A percentile compares a stretch with the other conserved stretches of the same genome.
phyloP scores from a whole-genome alignment of 2,329 filamentous ascomycete species.

The Trichoderma cornu-damae region DNA sequence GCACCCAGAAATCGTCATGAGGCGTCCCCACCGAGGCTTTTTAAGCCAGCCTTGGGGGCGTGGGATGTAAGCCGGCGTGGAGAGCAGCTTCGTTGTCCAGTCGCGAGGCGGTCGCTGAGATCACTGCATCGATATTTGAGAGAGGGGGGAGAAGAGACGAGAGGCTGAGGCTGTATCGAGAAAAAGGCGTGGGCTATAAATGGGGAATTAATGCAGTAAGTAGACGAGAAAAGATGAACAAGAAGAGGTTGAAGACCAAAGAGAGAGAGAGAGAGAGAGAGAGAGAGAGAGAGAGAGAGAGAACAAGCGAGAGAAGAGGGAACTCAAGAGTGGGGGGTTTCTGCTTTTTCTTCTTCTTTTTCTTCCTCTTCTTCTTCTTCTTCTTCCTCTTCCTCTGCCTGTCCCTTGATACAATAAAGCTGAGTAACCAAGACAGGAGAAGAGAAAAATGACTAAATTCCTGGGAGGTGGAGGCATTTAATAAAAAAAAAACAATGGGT shows the following conservation, averaged over 20 bases:
- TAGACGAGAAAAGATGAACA: not conserved
- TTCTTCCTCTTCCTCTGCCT: not conserved
- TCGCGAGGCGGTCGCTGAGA: not conserved
- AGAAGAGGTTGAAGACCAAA: not conserved
- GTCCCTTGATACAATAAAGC: not conserved
- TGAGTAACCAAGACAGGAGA: slow-evolving; percentile 7
- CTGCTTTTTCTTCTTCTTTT: too few relatives aligned
- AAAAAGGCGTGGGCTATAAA: too few relatives aligned
- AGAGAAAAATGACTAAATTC: slow-evolving; percentile 1
- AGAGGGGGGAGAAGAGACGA: not conserved
- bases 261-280: not conserved
- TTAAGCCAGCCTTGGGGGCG: not conserved
- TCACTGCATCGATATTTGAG: not conserved
- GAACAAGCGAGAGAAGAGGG: not conserved
- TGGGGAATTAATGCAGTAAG: not conserved
- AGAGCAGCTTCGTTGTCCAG: not conserved
- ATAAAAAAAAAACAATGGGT: slow-evolving; percentile 18
- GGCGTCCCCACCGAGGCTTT: slow-evolving; percentile 7
- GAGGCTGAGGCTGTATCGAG: not conserved
- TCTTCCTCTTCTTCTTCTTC: too few relatives aligned
- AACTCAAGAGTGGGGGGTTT: not conserved
- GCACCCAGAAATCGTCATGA: not conserved
- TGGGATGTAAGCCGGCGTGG: slow-evolving; percentile 1
- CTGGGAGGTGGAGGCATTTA: slow-evolving; percentile 20
- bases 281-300: not conserved